A percentile compares a stretch with the other conserved stretches of the same genome.
Evolutionary conservation across 129 eudicot species (phyloP).

Genomic region (Silybum marianum): DNA sequence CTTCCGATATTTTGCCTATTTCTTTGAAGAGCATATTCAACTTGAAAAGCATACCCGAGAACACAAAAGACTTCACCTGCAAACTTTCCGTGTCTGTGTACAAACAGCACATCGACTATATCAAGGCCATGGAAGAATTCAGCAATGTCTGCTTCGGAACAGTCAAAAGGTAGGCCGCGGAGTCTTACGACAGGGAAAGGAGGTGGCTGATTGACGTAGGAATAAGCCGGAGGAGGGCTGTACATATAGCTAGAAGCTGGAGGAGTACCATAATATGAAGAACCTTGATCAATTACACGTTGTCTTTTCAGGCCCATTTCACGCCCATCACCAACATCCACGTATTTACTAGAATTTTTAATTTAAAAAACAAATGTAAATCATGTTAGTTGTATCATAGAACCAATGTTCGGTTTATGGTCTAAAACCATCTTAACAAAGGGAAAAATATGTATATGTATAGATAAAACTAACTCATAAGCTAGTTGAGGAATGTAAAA

Average conservation of each 20-base stretch:
- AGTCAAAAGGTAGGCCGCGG: constrained; percentile 95
- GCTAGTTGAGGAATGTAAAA: too few relatives aligned
- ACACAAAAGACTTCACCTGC: constrained; percentile 89
- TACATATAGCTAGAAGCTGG: constrained; percentile 75
- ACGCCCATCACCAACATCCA: constrained; percentile 73
- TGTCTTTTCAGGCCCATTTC: constrained; percentile 93
- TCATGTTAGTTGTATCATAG: neutral
- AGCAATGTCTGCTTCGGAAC: constrained; percentile 78
- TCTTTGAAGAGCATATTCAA: constrained; percentile 90
- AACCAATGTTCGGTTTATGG: neutral
- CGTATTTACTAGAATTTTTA: constrained; percentile 48
- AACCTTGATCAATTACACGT: constrained; percentile 76
- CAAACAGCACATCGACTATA: constrained; percentile 76
- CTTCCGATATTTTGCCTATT: constrained; percentile 88
- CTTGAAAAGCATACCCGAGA: constrained; percentile 85
- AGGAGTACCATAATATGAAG: constrained; percentile 67
- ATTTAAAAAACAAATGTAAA: neutral
- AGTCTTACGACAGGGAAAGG: constrained; percentile 90
- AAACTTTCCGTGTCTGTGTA: constrained; percentile 73
- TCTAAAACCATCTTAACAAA: neutral
- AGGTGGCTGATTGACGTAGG: constrained; percentile 63
- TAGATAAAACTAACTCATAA: too few relatives aligned
- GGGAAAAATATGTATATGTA: neutral
- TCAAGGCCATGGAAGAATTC: constrained; percentile 90
- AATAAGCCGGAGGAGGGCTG: constrained; percentile 61